A percentile compares a stretch with the other conserved stretches of the same genome.
Evolutionary conservation across 257 asterid species (phyloP).

Genomic region (Paulownia fortunei): DNA sequence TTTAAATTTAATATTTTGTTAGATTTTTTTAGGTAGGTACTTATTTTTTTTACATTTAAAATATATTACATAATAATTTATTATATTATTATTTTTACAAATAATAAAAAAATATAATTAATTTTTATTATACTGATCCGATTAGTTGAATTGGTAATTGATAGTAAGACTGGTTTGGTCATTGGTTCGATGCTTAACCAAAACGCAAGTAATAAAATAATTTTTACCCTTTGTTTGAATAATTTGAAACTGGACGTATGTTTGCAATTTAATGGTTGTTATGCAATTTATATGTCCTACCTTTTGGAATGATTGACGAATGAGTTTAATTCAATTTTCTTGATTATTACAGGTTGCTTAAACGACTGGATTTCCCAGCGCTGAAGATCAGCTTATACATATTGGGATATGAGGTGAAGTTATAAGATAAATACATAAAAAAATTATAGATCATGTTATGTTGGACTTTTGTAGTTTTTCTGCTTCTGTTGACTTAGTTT

Average conservation of each 20-base stretch:
- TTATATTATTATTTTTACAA: too few relatives aligned
- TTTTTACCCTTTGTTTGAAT: conserved; percentile 11
- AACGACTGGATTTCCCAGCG: conserved; percentile 82
- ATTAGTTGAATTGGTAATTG: too few relatives aligned
- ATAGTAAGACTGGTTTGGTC: too few relatives aligned
- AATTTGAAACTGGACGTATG: neutral
- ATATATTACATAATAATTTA: too few relatives aligned
- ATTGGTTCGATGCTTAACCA: neutral
- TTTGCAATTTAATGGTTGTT: neutral
- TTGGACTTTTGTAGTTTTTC: neutral
- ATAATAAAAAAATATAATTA: too few relatives aligned
- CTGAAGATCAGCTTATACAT: conserved; percentile 76
- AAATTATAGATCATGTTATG: neutral
- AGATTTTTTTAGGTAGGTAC: too few relatives aligned
- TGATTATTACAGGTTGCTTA: conserved; percentile 67
- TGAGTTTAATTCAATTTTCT: neutral
- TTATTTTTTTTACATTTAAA: too few relatives aligned
- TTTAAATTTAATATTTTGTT: too few relatives aligned
- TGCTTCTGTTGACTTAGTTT: neutral
- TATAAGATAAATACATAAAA: neutral
- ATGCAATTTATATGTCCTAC: neutral
- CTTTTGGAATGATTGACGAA: neutral
- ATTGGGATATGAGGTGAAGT: conserved; percentile 78
- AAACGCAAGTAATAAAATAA: neutral
- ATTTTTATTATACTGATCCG: too few relatives aligned